A percentile compares a stretch with the other conserved stretches of the same genome.
phyloP scores from a whole-genome alignment of 371 early-diverging fungal species.

The Mortierella sp. region DNA sequence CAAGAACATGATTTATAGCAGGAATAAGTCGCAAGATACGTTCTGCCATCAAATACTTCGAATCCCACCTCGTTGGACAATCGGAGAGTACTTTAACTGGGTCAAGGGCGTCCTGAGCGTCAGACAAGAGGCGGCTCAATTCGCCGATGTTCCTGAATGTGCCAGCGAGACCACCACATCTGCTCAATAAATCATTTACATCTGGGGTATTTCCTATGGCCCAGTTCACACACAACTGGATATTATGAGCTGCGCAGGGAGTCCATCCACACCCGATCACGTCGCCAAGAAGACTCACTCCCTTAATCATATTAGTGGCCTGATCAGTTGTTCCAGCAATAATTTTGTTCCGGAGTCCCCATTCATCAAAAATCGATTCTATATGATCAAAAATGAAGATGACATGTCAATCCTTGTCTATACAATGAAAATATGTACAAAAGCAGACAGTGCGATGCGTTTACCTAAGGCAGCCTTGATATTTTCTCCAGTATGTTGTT shows the following conservation, averaged over 20 bases:
- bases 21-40: background rate
- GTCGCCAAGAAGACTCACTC: background rate
- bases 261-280: background rate
- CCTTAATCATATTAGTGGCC: background rate
- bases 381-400: background rate
- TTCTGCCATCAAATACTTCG: conserved; percentile 3
- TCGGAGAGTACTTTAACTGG: background rate
- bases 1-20: background rate
- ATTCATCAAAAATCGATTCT: background rate
- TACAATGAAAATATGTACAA: background rate
- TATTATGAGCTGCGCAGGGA: conserved; percentile 5
- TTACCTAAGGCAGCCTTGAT: background rate
- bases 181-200: background rate
- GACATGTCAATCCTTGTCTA: background rate
- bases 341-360: background rate
- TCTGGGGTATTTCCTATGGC: background rate
- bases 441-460: background rate
- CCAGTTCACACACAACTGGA: conserved; percentile 1
- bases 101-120: background rate
- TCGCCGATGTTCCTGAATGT: background rate
- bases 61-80: background rate
- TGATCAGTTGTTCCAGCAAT: background rate
- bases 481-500: conserved; percentile 2
- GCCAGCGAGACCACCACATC: background rate
- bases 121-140: background rate